Evolutionary conservation across 1,284 basidiomycete species (phyloP).

Genomic region (Pyrrhoderma lamaoense): DNA sequence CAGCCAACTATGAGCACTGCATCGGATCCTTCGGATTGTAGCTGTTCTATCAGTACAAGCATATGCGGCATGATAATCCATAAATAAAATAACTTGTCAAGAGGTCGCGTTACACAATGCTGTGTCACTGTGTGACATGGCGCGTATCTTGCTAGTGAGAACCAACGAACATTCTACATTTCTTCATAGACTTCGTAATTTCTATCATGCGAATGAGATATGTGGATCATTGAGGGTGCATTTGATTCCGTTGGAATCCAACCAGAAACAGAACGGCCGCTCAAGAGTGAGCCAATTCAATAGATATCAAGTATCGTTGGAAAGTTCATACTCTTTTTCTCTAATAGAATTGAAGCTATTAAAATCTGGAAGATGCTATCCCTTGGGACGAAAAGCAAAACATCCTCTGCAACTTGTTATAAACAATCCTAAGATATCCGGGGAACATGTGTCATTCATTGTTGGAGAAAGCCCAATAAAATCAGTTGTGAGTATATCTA

Average conservation of each 20-base stretch:
- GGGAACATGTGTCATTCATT: slow-evolving; percentile 45
- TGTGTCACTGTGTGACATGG: no score
- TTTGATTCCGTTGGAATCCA: slow-evolving; percentile 31
- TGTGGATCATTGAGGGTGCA: slow-evolving; percentile 48
- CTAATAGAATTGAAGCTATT: slow-evolving; percentile 51
- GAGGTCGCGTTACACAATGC: no score
- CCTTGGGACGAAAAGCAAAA: slow-evolving; percentile 47
- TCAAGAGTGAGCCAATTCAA: slow-evolving; percentile 33
- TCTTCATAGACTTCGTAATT: no score
- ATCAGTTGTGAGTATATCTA: slow-evolving; percentile 41
- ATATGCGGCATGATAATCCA: no score
- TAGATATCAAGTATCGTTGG: slow-evolving; percentile 23
- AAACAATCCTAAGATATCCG: slow-evolving; percentile 54
- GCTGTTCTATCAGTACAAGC: no score
- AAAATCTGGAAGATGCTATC: slow-evolving; percentile 46
- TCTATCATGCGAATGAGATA: slow-evolving; percentile 19
- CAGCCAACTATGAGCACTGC: no score
- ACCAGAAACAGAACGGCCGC: slow-evolving; percentile 24
- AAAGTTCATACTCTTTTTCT: not conserved
- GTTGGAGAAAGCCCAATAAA: slow-evolving; percentile 43
- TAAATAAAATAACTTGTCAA: no score
- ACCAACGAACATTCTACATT: no score
- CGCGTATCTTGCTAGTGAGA: no score
- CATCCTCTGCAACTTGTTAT: slow-evolving; percentile 36
- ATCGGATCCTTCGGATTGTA: no score